These are phyloP conservation scores for Coprinellus micaceus DNA, from an alignment of 768 basidiomycete genomes.

Conservation along the genomic window DNA sequence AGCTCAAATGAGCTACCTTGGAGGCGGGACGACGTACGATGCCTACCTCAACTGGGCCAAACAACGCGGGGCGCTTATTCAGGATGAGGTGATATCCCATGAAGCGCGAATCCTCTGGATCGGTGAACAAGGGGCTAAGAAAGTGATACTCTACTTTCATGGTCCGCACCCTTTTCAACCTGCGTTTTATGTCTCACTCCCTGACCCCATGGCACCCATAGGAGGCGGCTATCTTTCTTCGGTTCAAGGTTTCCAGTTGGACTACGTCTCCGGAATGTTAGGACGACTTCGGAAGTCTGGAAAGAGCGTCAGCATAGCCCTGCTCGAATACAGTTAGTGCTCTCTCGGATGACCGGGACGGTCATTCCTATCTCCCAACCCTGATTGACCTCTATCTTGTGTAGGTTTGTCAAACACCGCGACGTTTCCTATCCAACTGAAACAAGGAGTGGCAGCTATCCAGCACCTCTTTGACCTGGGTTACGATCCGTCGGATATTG, in stretches of 20 bases:
- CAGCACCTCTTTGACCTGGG: constrained; percentile 27
- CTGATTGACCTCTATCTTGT: background rate
- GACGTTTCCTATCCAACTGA: constrained; percentile 27
- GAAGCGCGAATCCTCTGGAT: constrained; percentile 15
- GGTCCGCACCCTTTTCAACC: constrained; percentile 8
- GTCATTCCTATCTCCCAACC: background rate
- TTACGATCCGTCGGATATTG: constrained; percentile 29
- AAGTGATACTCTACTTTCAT: constrained; percentile 17
- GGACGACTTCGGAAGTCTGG: constrained; percentile 11
- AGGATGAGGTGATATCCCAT: constrained; percentile 12
- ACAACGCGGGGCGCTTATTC: background rate
- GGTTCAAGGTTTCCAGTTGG: constrained; percentile 5
- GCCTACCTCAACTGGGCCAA: background rate
- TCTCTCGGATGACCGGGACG: background rate
- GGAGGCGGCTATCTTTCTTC: constrained; percentile 17
- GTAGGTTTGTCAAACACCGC: constrained; percentile 25
- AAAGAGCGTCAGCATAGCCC: constrained; percentile 12
- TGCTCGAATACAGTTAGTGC: constrained; percentile 18
- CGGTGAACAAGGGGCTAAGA: constrained; percentile 14
- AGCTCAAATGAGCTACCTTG: background rate
- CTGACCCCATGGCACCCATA: background rate
- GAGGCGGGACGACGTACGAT: background rate
- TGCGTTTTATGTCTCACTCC: background rate
- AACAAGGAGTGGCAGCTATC: constrained; percentile 25
- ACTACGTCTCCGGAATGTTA: constrained; percentile 9